Base-by-base conservation (phyloP, 2,329 filamentous ascomycete genomes). In the Venturia asperata region DNA sequence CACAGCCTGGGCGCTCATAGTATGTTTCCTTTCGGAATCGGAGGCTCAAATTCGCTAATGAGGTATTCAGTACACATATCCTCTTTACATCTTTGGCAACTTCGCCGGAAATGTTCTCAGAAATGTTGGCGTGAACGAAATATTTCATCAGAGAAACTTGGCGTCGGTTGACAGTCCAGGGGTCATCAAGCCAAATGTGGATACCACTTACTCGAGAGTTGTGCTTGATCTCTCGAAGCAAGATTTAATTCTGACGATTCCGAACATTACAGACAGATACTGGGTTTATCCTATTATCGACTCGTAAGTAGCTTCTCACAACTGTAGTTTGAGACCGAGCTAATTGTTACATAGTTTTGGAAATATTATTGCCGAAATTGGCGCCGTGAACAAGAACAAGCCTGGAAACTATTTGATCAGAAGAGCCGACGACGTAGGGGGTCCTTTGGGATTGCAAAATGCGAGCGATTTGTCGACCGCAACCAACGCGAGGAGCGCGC, bases 321-420 rank as follows among this genome's bases (percentile, higher is more conserved):
- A 2, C 4, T 11, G 6, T 15, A 24, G 13, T 11, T 5, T 19
- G 56, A 61, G 21, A 7, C 56, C 2, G 30, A 1, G n/a, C 56
- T 61, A 27, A 34, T 2, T 3, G 30, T 37, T 39, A 1, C 7
- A 34, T n/a, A 47, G 65, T 1, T 66, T 45, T 55, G 66, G 67
- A 30, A 64, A 68, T 30, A 52, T 63, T 19, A 42, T 67, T 37
- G 67, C 67, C n/a, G 60, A 67, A 3, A 65, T 68, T 34, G 58
- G 63, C 21, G 61, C 21, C 37, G n/a, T 67, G 15, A 61, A 65
- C 49, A 49, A 34, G 37, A 67, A 61, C 60, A 49, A 41, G 15
- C 21, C 67, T 49, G 67, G 67, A 3, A 55, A 68, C 27, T 68
- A 68, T 45, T 63, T 68, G 21, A 65, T 68, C 60, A 52, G 47